Percentiles rank a stretch among this genome's conserved stretches.
phyloP scores from a whole-genome alignment of 176 grass and related monocot genomes.

The Eragrostis curvula region DNA sequence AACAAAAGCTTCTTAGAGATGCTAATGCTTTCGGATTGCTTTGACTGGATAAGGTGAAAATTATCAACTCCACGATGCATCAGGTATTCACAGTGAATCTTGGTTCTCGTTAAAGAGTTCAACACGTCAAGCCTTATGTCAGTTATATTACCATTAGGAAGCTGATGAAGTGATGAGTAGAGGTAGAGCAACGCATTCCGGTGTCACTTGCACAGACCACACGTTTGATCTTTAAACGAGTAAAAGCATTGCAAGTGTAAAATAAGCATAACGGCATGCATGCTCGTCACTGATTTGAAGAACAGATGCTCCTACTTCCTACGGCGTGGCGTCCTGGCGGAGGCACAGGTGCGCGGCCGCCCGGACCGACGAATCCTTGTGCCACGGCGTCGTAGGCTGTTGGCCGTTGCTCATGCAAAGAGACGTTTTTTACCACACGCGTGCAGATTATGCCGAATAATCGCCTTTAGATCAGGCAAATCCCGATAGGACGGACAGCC shows the following conservation, averaged over 20 bases:
- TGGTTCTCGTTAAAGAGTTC: not conserved
- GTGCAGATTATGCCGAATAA: slow-evolving; percentile 57
- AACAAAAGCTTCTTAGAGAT: slow-evolving; percentile 73
- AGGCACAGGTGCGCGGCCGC: not conserved
- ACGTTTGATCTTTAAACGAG: no score
- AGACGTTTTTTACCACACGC: slow-evolving; percentile 48
- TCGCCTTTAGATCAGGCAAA: slow-evolving; percentile 64
- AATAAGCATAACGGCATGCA: not conserved
- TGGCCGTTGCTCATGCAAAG: slow-evolving; percentile 34
- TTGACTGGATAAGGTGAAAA: slow-evolving; percentile 36
- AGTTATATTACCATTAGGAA: not conserved
- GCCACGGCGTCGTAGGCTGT: not conserved
- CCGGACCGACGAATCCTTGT: not conserved
- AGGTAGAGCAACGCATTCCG: no score
- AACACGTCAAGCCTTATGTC: not conserved
- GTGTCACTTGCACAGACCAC: no score
- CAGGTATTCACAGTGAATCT: not conserved
- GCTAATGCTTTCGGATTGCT: slow-evolving; percentile 65
- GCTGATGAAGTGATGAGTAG: no score
- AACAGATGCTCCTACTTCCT: not conserved
- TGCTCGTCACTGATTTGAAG: not conserved
- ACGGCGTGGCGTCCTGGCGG: not conserved
- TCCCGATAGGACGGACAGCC: slow-evolving; percentile 37
- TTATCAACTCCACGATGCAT: not conserved
- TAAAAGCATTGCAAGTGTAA: not conserved